Conservation (phyloP, 768 basidiomycete species). For the Tulasnella sp. region DNA sequence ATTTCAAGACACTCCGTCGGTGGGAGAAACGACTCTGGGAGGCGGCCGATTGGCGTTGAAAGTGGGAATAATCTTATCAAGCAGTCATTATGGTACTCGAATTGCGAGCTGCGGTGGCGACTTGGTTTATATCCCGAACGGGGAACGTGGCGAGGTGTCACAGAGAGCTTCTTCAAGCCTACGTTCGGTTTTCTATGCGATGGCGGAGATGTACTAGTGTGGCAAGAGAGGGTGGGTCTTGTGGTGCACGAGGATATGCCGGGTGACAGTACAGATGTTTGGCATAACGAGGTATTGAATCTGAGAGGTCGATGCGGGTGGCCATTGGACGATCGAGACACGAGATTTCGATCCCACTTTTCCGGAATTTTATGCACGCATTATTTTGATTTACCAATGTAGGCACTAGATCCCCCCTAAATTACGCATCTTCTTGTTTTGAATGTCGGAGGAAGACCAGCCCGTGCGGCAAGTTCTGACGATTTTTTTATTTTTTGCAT, state of each 20-base stretch:
- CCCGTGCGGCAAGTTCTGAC: not conserved
- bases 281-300: not conserved
- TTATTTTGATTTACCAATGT: not conserved
- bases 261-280: constrained; percentile 7
- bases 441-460: not conserved
- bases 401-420: not conserved
- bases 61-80: constrained; percentile 10
- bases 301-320: not conserved
- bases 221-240: not conserved
- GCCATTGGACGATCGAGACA: constrained; percentile 4
- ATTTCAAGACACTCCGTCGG: not conserved
- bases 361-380: constrained; percentile 15
- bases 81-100: not conserved
- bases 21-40: not conserved
- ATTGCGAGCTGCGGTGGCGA: not conserved
- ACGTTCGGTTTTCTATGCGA: not conserved
- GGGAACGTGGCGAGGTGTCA: not conserved
- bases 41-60: not conserved
- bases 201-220: not conserved
- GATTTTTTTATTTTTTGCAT: not conserved
- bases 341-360: not conserved
- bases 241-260: not conserved
- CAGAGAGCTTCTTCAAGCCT: not conserved
- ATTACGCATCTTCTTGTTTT: not conserved
- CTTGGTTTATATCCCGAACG: not conserved